A percentile compares a stretch with the other conserved stretches of the same genome.
phyloP scores from a whole-genome alignment of 768 basidiomycete species.

The Phlebiopsis gigantea region DNA sequence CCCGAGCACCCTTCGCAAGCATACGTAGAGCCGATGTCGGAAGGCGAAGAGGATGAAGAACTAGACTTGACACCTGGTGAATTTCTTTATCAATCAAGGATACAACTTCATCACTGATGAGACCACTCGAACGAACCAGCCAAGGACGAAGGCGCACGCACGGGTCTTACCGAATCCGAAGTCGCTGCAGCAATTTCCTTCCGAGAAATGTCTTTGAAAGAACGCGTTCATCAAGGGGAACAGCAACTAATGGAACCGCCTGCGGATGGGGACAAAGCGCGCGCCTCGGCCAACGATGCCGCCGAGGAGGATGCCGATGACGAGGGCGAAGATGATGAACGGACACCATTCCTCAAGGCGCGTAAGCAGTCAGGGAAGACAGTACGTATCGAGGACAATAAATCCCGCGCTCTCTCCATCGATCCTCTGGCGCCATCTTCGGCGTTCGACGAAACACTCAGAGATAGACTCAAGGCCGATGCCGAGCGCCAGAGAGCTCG shows the following conservation, averaged over 20 bases:
- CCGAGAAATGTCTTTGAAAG: slow-evolving; percentile 76
- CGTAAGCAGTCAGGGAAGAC: slow-evolving; percentile 19
- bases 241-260: slow-evolving; percentile 10
- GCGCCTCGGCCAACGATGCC: slow-evolving; percentile 24
- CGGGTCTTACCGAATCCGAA: slow-evolving; percentile 66
- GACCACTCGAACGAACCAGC: slow-evolving; percentile 23
- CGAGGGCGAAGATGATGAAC: slow-evolving; percentile 27
- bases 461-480: slow-evolving; percentile 52
- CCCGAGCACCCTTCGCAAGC: slow-evolving; percentile 28
- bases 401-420: slow-evolving; percentile 51
- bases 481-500: slow-evolving; percentile 15
- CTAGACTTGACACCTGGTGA: slow-evolving; percentile 53
- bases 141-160: slow-evolving; percentile 75
- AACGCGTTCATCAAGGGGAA: slow-evolving; percentile 25
- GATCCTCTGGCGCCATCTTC: slow-evolving; percentile 82
- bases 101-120: background rate
- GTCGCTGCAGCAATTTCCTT: slow-evolving; percentile 83
- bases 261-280: background rate
- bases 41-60: slow-evolving; percentile 89
- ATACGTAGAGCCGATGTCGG: slow-evolving; percentile 90
- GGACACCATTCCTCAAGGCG: slow-evolving; percentile 33
- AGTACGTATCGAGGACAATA: slow-evolving; percentile 6
- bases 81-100: background rate
- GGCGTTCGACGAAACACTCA: slow-evolving; percentile 78
- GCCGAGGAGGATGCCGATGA: slow-evolving; percentile 27